These are phyloP conservation scores for Scedosporium dehoogii DNA, from an alignment of 2,329 filamentous ascomycete genomes.

Conservation along the genomic window DNA sequence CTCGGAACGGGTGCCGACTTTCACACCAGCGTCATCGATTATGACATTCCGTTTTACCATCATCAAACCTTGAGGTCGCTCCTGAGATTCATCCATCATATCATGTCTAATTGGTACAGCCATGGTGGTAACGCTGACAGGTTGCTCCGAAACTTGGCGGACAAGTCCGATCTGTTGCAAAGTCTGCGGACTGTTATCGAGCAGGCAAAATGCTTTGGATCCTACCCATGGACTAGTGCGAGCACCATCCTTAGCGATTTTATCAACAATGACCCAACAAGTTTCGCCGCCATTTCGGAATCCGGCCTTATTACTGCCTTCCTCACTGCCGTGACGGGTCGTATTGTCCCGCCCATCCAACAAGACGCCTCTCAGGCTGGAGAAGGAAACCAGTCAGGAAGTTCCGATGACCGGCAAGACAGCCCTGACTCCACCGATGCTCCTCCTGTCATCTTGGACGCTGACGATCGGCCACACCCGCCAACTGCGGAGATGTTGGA, in stretches of 20 bases:
- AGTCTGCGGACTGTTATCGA: slow-evolving; percentile 75
- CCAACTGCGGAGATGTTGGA: slow-evolving; percentile 40
- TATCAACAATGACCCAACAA: slow-evolving; percentile 97
- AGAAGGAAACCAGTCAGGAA: slow-evolving; percentile 18
- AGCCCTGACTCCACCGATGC: slow-evolving; percentile 14
- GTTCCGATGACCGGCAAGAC: slow-evolving; percentile 18
- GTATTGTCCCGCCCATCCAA: slow-evolving; percentile 24
- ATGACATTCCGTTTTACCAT: slow-evolving; percentile 83
- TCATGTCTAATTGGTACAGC: slow-evolving; percentile 69
- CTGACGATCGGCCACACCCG: slow-evolving; percentile 38
- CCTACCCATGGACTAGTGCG: slow-evolving; percentile 90
- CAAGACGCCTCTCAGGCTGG: slow-evolving; percentile 11
- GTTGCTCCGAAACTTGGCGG: slow-evolving; percentile 82
- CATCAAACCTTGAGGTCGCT: slow-evolving; percentile 90
- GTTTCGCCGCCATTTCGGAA: slow-evolving; percentile 91
- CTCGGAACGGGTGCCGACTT: slow-evolving; percentile 58
- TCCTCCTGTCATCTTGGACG: slow-evolving; percentile 12
- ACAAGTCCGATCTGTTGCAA: slow-evolving; percentile 74
- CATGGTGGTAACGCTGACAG: slow-evolving; percentile 78
- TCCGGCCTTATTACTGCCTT: slow-evolving; percentile 82
- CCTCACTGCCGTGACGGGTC: slow-evolving; percentile 66
- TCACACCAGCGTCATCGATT: slow-evolving; percentile 81
- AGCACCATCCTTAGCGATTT: slow-evolving; percentile 90
- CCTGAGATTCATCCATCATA: slow-evolving; percentile 91
- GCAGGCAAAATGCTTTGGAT: slow-evolving; percentile 72